Evolutionary conservation across 140 eudicot genomes (phyloP).

Genomic region (Anethum foeniculum): DNA sequence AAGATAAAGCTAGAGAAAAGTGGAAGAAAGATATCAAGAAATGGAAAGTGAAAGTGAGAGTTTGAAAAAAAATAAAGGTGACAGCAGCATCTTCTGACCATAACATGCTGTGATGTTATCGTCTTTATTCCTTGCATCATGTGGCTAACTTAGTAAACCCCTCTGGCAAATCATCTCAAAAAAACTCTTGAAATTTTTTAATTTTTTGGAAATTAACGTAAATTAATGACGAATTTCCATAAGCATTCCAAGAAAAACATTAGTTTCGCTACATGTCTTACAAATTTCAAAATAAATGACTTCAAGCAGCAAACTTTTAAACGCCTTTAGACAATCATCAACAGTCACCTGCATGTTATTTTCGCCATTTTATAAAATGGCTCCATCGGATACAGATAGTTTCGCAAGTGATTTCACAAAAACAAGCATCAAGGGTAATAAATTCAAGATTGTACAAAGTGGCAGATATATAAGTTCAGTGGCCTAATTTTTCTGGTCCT

Average conservation of each 20-base stretch:
- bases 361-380: not conserved
- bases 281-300: not conserved
- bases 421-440: not conserved
- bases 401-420: not conserved
- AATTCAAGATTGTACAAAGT: not conserved
- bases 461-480: not conserved
- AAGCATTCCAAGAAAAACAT: not conserved
- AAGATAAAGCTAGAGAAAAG: constrained; percentile 6
- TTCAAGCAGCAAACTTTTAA: not conserved
- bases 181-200: not conserved
- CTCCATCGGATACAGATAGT: not conserved
- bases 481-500: not conserved
- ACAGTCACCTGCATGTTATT: not conserved
- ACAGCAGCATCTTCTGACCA: constrained; percentile 7
- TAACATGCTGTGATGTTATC: not conserved
- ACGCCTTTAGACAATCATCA: not conserved
- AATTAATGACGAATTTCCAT: not conserved
- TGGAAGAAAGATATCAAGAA: constrained; percentile 7
- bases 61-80: not conserved
- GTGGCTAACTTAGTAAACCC: not conserved
- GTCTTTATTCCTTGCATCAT: not conserved
- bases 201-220: not conserved
- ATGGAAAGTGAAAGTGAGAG: constrained; percentile 6
- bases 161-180: not conserved
- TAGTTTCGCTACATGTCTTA: not conserved